Conservation (phyloP, 192 early-diverging fungal genomes). For the Mortierella claussenii region DNA sequence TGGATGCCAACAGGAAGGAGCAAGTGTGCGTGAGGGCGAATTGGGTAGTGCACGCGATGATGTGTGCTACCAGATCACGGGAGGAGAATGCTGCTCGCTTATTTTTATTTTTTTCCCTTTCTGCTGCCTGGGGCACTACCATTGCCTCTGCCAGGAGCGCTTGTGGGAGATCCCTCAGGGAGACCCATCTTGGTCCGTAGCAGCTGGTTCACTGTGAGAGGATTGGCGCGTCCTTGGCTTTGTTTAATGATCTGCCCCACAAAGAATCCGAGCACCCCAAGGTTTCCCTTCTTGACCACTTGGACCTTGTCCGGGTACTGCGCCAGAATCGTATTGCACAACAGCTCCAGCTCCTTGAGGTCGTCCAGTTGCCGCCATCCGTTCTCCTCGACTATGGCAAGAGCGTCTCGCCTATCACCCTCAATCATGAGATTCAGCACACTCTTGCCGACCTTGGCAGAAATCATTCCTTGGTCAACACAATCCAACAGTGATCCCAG, state of each 20-base stretch:
- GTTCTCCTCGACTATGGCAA: constrained; percentile 69
- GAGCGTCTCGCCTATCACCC: constrained; percentile 60
- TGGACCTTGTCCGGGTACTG: constrained; percentile 62
- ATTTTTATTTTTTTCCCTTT: no score
- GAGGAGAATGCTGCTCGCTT: no score
- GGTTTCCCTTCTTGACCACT: constrained; percentile 70
- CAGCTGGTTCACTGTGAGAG: constrained; percentile 70
- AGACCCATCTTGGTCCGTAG: constrained; percentile 57
- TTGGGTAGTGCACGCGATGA: no score
- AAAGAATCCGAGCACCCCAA: constrained; percentile 80
- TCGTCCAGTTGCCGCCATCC: constrained; percentile 68
- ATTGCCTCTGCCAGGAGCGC: no score
- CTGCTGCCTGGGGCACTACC: no score
- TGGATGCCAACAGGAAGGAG: no score
- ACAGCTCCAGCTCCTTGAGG: constrained; percentile 46
- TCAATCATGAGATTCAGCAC: constrained; percentile 77
- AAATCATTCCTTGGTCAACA: constrained; percentile 64
- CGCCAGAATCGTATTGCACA: constrained; percentile 58
- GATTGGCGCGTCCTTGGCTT: constrained; percentile 84
- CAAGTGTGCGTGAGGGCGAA: no score
- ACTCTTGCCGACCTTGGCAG: constrained; percentile 75
- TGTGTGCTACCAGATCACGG: no score
- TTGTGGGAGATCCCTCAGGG: no score
- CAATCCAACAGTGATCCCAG: constrained; percentile 73
- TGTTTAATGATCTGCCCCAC: constrained; percentile 84